Conservation (phyloP, 2,329 filamentous ascomycete species). For the Ceratocystis destructans region DNA sequence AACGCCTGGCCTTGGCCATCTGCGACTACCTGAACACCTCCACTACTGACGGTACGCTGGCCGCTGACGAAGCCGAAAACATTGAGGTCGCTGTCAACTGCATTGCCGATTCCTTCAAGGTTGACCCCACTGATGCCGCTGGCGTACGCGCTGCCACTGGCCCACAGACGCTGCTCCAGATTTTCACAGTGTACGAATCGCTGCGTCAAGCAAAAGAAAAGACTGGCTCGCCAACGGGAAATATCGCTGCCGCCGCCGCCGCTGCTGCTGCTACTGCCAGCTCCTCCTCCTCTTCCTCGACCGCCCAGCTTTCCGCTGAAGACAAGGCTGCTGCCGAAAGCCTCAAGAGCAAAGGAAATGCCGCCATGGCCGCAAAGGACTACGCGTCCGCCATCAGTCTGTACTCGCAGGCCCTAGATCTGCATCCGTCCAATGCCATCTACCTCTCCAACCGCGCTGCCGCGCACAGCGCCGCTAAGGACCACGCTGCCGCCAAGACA, state of each 20-base stretch:
- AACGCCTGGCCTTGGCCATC: conserved; percentile 93
- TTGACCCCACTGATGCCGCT: conserved; percentile 65
- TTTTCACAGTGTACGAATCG: conserved; percentile 95
- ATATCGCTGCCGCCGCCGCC: conserved; percentile 30
- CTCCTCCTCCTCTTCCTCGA: conserved; percentile 25
- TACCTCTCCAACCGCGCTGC: conserved; percentile 97
- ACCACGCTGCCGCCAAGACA: conserved; percentile 69
- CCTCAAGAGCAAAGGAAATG: conserved; percentile 83
- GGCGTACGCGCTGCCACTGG: conserved; percentile 67
- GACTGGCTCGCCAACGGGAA: conserved; percentile 22
- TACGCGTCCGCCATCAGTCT: conserved; percentile 68
- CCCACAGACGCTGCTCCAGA: conserved; percentile 72
- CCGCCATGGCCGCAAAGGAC: conserved; percentile 89
- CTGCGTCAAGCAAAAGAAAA: conserved; percentile 47
- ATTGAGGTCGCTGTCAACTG: conserved; percentile 91
- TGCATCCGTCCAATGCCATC: conserved; percentile 78
- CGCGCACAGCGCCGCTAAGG: conserved; percentile 69
- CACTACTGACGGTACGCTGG: conserved; percentile 74
- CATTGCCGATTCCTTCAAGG: conserved; percentile 89
- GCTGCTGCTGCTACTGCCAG: conserved; percentile 25
- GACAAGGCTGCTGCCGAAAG: conserved; percentile 71
- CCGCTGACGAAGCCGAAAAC: conserved; percentile 77
- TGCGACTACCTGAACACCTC: conserved; percentile 87
- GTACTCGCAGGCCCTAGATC: conserved; percentile 73
- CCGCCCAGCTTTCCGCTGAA: conserved; percentile 34